These are phyloP conservation scores for Ambrosia trifida DNA, from an alignment of 129 eudicot species.

Conservation along the genomic window DNA sequence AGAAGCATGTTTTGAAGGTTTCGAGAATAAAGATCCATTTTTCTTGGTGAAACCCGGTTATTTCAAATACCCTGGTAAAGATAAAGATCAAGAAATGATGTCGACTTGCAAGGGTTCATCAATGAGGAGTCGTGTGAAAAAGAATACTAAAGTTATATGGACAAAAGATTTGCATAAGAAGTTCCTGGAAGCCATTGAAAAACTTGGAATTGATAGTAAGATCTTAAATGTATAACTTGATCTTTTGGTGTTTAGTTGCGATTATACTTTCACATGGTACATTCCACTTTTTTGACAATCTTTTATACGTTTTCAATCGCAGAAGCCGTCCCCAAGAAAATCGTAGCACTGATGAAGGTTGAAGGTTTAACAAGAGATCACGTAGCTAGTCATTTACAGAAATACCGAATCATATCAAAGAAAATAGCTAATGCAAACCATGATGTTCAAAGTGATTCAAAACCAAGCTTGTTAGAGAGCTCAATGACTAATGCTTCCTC, in stretches of 20 bases:
- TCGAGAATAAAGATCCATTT: background rate
- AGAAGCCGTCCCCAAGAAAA: constrained; percentile 32
- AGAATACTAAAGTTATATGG: constrained; percentile 23
- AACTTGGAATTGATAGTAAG: constrained; percentile 36
- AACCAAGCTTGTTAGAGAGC: constrained; percentile 16
- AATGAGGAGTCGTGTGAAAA: background rate
- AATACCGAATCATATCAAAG: constrained; percentile 25
- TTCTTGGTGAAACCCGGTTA: background rate
- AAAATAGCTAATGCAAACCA: constrained; percentile 14
- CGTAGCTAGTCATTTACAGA: constrained; percentile 39
- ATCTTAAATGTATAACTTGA: background rate
- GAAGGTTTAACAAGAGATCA: constrained; percentile 41
- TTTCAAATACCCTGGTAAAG: background rate
- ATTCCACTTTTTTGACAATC: background rate
- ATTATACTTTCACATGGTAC: background rate
- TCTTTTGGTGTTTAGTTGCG: background rate
- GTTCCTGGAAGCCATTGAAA: constrained; percentile 30
- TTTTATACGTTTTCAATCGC: background rate
- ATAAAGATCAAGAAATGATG: constrained; percentile 20
- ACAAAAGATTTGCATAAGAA: constrained; percentile 24
- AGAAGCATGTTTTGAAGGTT: no score
- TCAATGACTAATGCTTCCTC: constrained; percentile 16
- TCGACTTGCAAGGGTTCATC: constrained; percentile 7
- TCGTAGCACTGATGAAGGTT: constrained; percentile 32
- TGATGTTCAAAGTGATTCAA: constrained; percentile 9